phyloP scores from a whole-genome alignment of 352 stramenopile genomes.

The Phytophthora capsici region DNA sequence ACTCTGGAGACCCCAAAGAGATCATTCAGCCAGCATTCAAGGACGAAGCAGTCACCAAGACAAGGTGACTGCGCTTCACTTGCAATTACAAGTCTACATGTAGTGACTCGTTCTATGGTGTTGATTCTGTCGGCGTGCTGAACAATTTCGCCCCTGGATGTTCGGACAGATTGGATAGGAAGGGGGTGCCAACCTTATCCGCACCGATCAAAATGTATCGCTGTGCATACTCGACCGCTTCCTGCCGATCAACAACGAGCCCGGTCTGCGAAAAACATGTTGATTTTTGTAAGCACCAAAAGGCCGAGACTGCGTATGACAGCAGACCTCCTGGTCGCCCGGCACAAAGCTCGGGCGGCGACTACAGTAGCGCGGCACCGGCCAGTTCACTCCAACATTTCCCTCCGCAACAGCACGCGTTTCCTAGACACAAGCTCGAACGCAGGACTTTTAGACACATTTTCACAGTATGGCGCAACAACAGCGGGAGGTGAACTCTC shows the following conservation, averaged over 20 bases:
- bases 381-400: slow-evolving; percentile 27
- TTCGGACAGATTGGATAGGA: slow-evolving; percentile 11
- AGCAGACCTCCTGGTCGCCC: slow-evolving; percentile 18
- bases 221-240: slow-evolving; percentile 3
- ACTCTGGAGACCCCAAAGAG: too few relatives aligned
- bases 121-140: slow-evolving; percentile 22
- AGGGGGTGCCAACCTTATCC: slow-evolving; percentile 14
- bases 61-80: slow-evolving; percentile 1
- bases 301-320: slow-evolving; percentile 23
- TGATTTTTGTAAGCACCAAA: slow-evolving; percentile 19
- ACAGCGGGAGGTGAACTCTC: too few relatives aligned
- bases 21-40: too few relatives aligned
- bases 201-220: slow-evolving; percentile 16
- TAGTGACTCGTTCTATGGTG: slow-evolving; percentile 14
- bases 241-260: slow-evolving; percentile 23
- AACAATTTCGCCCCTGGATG: slow-evolving; percentile 33
- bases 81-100: too few relatives aligned
- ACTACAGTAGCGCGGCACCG: neutral
- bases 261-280: slow-evolving; percentile 29
- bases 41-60: too few relatives aligned
- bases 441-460: slow-evolving; percentile 6
- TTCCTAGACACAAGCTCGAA: neutral
- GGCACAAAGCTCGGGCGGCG: slow-evolving; percentile 28
- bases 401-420: slow-evolving; percentile 9
- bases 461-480: slow-evolving; percentile 15